A percentile compares a stretch with the other conserved stretches of the same genome.
Evolutionary conservation across 2,329 filamentous ascomycete species (phyloP).

Genomic region (Ascochyta fabae): DNA sequence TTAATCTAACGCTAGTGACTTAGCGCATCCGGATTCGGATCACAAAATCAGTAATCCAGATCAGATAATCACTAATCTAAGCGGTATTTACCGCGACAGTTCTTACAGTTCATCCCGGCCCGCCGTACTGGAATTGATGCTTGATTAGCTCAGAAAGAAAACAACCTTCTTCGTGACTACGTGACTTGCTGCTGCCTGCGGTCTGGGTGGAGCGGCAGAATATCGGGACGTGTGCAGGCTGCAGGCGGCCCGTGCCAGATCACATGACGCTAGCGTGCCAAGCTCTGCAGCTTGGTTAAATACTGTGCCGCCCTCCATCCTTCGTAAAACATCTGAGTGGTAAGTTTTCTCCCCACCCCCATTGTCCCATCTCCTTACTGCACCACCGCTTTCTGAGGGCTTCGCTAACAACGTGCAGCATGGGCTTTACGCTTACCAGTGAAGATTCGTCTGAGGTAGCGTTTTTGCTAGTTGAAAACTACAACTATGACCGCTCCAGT

Average conservation of each 20-base stretch:
- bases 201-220: background rate
- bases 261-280: constrained; percentile 31
- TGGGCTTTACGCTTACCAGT: constrained; percentile 83
- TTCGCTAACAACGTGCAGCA: constrained; percentile 50
- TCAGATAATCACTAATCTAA: too few relatives aligned
- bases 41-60: too few relatives aligned
- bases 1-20: too few relatives aligned
- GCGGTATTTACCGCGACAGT: too few relatives aligned
- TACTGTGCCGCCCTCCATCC: too few relatives aligned
- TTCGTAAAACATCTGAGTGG: background rate
- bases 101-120: too few relatives aligned
- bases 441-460: constrained; percentile 86
- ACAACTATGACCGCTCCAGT: constrained; percentile 75
- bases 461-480: constrained; percentile 94
- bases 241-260: constrained; percentile 1
- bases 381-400: too few relatives aligned
- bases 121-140: too few relatives aligned
- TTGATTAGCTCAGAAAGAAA: too few relatives aligned
- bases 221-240: background rate
- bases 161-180: too few relatives aligned
- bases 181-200: background rate
- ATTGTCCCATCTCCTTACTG: too few relatives aligned
- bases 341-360: background rate
- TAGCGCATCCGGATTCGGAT: too few relatives aligned
- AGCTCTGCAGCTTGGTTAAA: constrained; percentile 15